Base-by-base conservation (phyloP, 2,329 filamentous ascomycete species). In the Neurospora sp. region DNA sequence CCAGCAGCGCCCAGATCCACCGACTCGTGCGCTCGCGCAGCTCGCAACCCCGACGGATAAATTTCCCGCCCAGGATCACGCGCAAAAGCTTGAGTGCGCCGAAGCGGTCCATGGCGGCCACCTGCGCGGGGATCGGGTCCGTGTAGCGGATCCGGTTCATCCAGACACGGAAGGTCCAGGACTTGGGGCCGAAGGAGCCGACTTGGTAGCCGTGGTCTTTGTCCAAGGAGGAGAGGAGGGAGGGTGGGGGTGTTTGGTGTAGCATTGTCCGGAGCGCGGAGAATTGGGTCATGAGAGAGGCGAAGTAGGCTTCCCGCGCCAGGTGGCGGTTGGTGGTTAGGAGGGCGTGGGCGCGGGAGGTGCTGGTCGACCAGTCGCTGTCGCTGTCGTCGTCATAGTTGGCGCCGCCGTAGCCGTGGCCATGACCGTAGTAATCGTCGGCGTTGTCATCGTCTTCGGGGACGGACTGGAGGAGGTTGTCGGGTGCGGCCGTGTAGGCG, bases 1-100 rank as follows among this genome's bases (percentile, higher is more conserved):
- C 92, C 65, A 97, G 82, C 70, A 97, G 80, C 0, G 91, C 89
- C 94, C 93, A 97, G 4, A 92, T 83, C 95, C 95, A 98, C 17
- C 88, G 85, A 71, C 92, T 93, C 4, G 92, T 88, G 66, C 89
- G 86, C 74, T 87, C 85, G 36, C 87, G 83, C 38, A 93, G 82
- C 38, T 85, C 83, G 28, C 83, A 80, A n/a, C 86, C 86, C 67
- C 85, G 85, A 66, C 84, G 85, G 68, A 91, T 84, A 68, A 91
- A 87, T 71, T 87, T 88, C 68, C 88, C 87, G 19, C 85, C 84
- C 37, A 91, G 82, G n/a, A 92, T 81, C 68, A 94, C 83, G 36
- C 87, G 85, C 46, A 97, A 78, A 39, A 95, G 83, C 41, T 86
- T 84, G 67, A 95, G 81, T 2, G 91, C 85, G 65, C 86, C 88